Evolutionary conservation across 2,329 filamentous ascomycete species (phyloP), one percentile per base, ranked within the genome.

Genomic region (Talaromyces sp.): DNA sequence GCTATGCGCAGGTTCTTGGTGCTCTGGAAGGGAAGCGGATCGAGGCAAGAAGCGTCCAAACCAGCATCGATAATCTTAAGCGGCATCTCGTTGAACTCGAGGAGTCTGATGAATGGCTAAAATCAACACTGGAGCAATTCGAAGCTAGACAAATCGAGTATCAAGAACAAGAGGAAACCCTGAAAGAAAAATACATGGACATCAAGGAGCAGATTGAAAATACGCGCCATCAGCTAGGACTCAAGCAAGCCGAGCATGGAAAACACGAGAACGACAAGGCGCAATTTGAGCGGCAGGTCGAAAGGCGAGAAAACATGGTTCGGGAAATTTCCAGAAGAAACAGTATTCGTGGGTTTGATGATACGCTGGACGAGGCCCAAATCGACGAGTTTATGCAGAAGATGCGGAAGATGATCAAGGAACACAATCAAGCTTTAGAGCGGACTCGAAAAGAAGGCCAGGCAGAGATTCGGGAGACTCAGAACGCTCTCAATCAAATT

Each of bases 211-310:
- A 78, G 29, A 78, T 86, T 2, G 77, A 83, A 59, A 68, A 74
- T 3, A 75, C 72, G 54, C 81, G 83, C 2, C 71, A 70, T 53
- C 70, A 72, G 52, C 57, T 78, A 43, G 76, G 75, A 27, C 57
- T 70, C 24, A 75, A 77, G 56, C 75, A 77, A 59, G 79, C 75
- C 27, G 75, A 81, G 63, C 72, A 74, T 72, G 93, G 93, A 50
- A 90, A 88, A 66, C 87, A 89, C 66, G 86, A 95, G 73, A 93
- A 93, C 2, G 89, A 96, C 70, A 92, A 93, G 76, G 88, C 90
- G 63, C 90, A 89, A 68, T 91, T 95, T 70, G 91, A 97, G 70
- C 85, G 89, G 4, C 90, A 97, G 65, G 72, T 96, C 3, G 80
- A 85, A 66, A 80, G 84, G 51, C 89, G 93, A 43, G 82, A 88